phyloP scores from a whole-genome alignment of 2,329 filamentous ascomycete genomes.

The Pseudofabraea citricarpa region DNA sequence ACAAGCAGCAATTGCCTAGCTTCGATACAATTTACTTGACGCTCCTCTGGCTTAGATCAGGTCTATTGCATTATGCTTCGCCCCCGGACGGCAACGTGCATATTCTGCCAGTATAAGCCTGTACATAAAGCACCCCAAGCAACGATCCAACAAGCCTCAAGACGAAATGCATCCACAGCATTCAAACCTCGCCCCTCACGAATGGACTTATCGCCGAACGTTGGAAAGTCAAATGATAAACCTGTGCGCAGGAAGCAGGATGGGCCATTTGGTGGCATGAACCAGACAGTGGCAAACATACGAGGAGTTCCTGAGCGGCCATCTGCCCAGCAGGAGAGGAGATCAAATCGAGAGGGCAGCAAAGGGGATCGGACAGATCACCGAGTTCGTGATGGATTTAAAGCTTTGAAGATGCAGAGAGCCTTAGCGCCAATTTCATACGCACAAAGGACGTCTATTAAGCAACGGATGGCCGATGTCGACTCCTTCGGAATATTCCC shows the following conservation, averaged over 20 bases:
- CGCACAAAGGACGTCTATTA: constrained; percentile 49
- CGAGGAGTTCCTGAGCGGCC: constrained; percentile 32
- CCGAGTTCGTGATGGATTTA: constrained; percentile 42
- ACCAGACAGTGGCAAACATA: constrained; percentile 43
- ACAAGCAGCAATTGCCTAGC: too few species aligned
- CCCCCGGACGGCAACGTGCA: constrained; percentile 18
- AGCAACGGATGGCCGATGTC: constrained; percentile 56
- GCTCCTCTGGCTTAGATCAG: too few species aligned
- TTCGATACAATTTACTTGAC: too few species aligned
- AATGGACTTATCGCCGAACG: constrained; percentile 42
- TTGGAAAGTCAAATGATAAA: constrained; percentile 18
- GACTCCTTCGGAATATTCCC: constrained; percentile 79
- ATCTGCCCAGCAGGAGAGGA: constrained; percentile 16
- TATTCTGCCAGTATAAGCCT: constrained; percentile 23
- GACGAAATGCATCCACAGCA: constrained; percentile 20
- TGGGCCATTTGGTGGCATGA: constrained; percentile 57
- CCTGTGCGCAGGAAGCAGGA: constrained; percentile 36
- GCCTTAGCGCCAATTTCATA: constrained; percentile 74
- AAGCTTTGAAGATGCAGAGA: constrained; percentile 92
- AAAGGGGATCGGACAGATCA: constrained; percentile 27
- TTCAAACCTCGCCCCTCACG: constrained; percentile 39
- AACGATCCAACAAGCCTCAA: constrained; percentile 11
- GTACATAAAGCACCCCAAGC: constrained; percentile 5
- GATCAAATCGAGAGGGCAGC: constrained; percentile 9
- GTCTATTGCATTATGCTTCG: too few species aligned